Conservation (phyloP, 345 rosid species). For the Euphorbia lathyris region DNA sequence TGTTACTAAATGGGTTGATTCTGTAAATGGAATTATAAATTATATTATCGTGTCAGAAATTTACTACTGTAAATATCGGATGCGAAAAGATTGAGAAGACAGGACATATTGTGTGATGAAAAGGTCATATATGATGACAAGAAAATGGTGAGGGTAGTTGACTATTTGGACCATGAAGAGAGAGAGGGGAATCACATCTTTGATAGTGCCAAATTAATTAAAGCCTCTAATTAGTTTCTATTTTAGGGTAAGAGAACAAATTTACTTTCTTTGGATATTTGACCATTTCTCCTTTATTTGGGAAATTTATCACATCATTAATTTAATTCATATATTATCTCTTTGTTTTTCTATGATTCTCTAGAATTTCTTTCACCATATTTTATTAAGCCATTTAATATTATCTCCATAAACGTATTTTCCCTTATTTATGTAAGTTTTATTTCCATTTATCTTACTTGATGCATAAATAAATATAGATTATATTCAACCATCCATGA, state of each 20-base stretch:
- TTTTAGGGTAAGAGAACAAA: constrained; percentile 9
- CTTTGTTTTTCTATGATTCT: constrained; percentile 2
- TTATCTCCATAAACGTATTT: not conserved
- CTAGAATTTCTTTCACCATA: not conserved
- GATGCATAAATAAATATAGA: not conserved
- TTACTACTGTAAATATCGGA: no score
- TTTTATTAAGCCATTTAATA: not conserved
- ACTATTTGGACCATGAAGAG: not conserved
- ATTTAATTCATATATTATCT: constrained; percentile 6
- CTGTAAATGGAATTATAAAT: no score
- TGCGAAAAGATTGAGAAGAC: no score
- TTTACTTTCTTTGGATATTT: not conserved
- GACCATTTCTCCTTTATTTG: not conserved
- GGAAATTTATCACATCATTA: constrained; percentile 4
- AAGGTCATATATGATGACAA: constrained; percentile 7
- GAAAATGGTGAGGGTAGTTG: constrained; percentile 13
- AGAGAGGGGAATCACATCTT: constrained; percentile 9
- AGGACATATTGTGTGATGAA: not conserved
- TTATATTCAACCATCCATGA: not conserved
- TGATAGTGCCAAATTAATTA: constrained; percentile 7
- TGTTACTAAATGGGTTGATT: no score
- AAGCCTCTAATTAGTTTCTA: constrained; percentile 11
- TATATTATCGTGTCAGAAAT: no score
- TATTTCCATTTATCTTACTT: not conserved
- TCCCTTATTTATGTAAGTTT: not conserved